These are phyloP conservation scores for Aspergillus oerlinghausenensis DNA, from an alignment of 2,329 filamentous ascomycete genomes.

Conservation along the genomic window DNA sequence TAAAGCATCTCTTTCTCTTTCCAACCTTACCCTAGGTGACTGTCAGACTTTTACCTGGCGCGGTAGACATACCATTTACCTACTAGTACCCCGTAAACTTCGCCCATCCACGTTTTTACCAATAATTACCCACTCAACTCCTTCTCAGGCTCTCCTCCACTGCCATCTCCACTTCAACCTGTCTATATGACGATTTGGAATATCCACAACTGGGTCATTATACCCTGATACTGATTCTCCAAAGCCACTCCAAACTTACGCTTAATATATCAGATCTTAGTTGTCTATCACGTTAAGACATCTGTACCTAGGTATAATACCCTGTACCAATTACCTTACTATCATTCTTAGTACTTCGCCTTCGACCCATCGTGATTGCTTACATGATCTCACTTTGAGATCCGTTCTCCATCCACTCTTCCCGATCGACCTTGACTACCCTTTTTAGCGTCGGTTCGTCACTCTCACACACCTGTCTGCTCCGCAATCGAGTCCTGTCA, in stretches of 20 bases:
- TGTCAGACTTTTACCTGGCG: background rate
- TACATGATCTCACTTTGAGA: conserved; percentile 22
- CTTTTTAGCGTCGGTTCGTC: conserved; percentile 24
- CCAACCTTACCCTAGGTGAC: background rate
- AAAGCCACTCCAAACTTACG: background rate
- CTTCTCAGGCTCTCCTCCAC: conserved; percentile 8
- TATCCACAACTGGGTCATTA: conserved; percentile 7
- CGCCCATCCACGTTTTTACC: conserved; percentile 13
- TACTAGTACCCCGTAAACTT: conserved; percentile 7
- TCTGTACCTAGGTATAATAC: background rate
- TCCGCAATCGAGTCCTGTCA: conserved; percentile 22
- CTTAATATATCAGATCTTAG: background rate
- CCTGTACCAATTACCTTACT: background rate
- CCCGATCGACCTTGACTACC: conserved; percentile 20
- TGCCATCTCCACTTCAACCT: conserved; percentile 27
- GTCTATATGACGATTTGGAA: conserved; percentile 27
- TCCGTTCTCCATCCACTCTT: conserved; percentile 19
- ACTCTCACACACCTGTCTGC: conserved; percentile 19
- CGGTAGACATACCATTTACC: background rate
- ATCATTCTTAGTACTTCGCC: background rate
- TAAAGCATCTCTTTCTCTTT: background rate
- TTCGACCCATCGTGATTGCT: conserved; percentile 11
- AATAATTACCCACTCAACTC: conserved; percentile 12
- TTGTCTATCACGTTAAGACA: background rate
- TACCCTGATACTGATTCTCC: conserved; percentile 1